Evolutionary conservation across 805 yeast genomes (phyloP).

Genomic region (Metschnikowia sp.): DNA sequence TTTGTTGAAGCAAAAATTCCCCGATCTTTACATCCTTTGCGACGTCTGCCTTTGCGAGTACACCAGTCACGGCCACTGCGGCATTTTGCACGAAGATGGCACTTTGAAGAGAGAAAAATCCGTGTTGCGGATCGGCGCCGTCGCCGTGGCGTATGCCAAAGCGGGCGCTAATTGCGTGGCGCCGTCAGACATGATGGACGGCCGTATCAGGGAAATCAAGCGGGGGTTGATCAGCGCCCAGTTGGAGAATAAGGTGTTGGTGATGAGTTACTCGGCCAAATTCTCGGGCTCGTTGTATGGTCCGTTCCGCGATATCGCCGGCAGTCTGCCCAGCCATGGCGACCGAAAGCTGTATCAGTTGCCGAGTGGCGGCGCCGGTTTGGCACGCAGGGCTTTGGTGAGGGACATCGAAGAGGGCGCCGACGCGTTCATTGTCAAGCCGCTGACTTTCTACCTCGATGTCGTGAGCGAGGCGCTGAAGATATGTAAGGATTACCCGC

Average conservation of each 20-base stretch:
- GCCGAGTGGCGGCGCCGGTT: slow-evolving; percentile 88
- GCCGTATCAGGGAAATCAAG: slow-evolving; percentile 86
- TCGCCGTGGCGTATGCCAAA: slow-evolving; percentile 89
- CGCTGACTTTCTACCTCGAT: slow-evolving; percentile 92
- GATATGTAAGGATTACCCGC: slow-evolving; percentile 78
- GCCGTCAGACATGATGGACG: slow-evolving; percentile 97
- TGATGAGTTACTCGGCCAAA: slow-evolving; percentile 93
- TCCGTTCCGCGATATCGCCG: slow-evolving; percentile 97
- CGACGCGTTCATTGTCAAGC: slow-evolving; percentile 93
- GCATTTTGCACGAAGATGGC: slow-evolving; percentile 84
- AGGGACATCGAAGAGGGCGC: slow-evolving; percentile 92
- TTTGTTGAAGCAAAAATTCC: slow-evolving; percentile 61
- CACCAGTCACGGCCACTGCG: slow-evolving; percentile 98
- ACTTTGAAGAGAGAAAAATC: slow-evolving; percentile 69
- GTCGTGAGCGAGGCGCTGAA: slow-evolving; percentile 83
- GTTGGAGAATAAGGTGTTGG: slow-evolving; percentile 81
- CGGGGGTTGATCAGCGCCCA: slow-evolving; percentile 74
- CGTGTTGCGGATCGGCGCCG: slow-evolving; percentile 84
- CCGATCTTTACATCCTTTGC: slow-evolving; percentile 81
- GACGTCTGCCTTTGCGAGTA: slow-evolving; percentile 97
- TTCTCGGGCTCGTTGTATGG: slow-evolving; percentile 90
- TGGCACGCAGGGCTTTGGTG: slow-evolving; percentile 85
- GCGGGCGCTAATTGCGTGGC: slow-evolving; percentile 97
- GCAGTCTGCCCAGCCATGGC: slow-evolving; percentile 83
- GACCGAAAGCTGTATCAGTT: slow-evolving; percentile 91